These are phyloP conservation scores for Alternaria ethzedia DNA, from an alignment of 2,329 filamentous ascomycete genomes.

Conservation along the genomic window DNA sequence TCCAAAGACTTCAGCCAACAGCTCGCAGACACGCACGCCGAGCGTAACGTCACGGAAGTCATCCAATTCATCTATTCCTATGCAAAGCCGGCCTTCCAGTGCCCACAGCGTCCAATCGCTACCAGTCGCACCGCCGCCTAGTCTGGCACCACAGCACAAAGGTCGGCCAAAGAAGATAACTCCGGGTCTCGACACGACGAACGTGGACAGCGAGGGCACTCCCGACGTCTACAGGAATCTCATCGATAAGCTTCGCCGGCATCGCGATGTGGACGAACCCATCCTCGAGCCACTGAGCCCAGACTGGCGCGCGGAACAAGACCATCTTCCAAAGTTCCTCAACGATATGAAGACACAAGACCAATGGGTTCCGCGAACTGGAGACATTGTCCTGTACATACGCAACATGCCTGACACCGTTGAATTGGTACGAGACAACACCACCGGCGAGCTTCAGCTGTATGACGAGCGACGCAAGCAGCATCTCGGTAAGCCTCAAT, in stretches of 20 bases:
- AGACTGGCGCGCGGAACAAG: slow-evolving; percentile 63
- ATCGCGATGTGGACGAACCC: slow-evolving; percentile 50
- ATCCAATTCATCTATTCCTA: background rate
- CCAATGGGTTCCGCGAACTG: slow-evolving; percentile 60
- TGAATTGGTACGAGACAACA: slow-evolving; percentile 37
- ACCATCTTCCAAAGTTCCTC: slow-evolving; percentile 52
- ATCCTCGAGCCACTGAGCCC: slow-evolving; percentile 60
- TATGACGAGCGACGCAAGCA: slow-evolving; percentile 23
- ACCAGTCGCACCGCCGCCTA: background rate
- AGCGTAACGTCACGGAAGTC: background rate
- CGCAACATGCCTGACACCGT: slow-evolving; percentile 40
- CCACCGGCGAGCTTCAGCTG: slow-evolving; percentile 28
- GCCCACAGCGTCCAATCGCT: background rate
- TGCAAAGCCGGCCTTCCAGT: background rate
- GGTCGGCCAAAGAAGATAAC: slow-evolving; percentile 26
- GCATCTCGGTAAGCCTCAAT: slow-evolving; percentile 53
- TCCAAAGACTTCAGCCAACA: slow-evolving; percentile 17
- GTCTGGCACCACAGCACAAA: slow-evolving; percentile 8
- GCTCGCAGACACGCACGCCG: background rate
- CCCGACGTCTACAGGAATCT: slow-evolving; percentile 61
- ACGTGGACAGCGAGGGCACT: slow-evolving; percentile 59
- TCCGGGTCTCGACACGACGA: slow-evolving; percentile 28
- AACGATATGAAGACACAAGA: slow-evolving; percentile 52
- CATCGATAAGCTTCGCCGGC: slow-evolving; percentile 56
- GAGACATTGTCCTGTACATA: slow-evolving; percentile 64